Conservation (phyloP, 495 filamentous ascomycete species). For the Aspergillus hancockii region DNA sequence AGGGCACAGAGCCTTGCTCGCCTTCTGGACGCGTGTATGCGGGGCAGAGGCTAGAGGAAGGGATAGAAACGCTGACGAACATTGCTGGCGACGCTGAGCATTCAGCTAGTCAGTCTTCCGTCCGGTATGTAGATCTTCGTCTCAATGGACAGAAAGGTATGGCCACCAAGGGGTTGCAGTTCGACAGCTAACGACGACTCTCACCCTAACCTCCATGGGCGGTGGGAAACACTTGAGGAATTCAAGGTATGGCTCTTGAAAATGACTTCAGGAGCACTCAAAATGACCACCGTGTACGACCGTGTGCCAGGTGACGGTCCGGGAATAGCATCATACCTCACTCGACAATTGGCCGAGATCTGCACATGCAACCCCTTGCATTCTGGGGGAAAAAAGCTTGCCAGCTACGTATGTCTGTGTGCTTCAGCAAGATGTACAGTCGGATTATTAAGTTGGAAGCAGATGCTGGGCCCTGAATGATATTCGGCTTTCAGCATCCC, state of each 20-base stretch:
- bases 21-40: background rate
- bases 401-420: constrained; percentile 2
- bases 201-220: too few species aligned
- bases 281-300: background rate
- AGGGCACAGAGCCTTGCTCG: too few species aligned
- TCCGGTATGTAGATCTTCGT: background rate
- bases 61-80: constrained; percentile 1
- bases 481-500: background rate
- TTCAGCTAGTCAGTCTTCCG: constrained; percentile 3
- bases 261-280: background rate
- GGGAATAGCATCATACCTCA: constrained; percentile 5
- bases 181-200: background rate
- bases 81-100: background rate
- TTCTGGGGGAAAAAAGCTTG: constrained; percentile 3
- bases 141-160: background rate
- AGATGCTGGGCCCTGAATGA: background rate
- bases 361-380: background rate
- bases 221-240: background rate
- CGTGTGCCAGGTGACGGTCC: background rate
- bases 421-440: background rate
- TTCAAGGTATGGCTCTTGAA: background rate
- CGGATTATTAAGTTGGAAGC: background rate
- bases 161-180: background rate
- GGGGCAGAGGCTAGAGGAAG: background rate
- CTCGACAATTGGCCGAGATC: constrained; percentile 1